Percentiles rank a stretch among this genome's conserved stretches.
Conservation (phyloP, 2,329 filamentous ascomycete species). For the Nemania sp. region DNA sequence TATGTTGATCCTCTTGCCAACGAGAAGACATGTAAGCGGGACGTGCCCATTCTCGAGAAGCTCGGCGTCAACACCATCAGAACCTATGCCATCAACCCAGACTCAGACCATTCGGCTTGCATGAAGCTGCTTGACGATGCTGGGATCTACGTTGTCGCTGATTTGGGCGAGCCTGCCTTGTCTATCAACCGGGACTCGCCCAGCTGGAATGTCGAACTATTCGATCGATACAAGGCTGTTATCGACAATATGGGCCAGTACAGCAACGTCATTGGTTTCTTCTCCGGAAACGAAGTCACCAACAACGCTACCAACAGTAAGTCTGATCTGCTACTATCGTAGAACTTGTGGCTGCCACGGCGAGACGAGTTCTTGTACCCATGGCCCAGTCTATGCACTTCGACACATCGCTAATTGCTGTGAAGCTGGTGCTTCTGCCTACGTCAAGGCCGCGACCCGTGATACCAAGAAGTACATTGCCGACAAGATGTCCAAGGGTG, state of each 20-base stretch:
- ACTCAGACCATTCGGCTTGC: conserved; percentile 66
- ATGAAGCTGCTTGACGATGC: conserved; percentile 70
- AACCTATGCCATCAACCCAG: conserved; percentile 75
- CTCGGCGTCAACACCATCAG: conserved; percentile 75
- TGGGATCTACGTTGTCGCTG: conserved; percentile 78
- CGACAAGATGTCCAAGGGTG: conserved; percentile 55
- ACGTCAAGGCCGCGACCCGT: conserved; percentile 79
- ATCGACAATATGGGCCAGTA: conserved; percentile 71
- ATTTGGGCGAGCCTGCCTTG: conserved; percentile 68
- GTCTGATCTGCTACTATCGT: conserved; percentile 10
- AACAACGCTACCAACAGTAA: conserved; percentile 71
- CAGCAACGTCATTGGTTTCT: conserved; percentile 79
- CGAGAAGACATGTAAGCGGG: conserved; percentile 63
- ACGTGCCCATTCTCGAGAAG: conserved; percentile 68
- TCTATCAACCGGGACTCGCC: conserved; percentile 73
- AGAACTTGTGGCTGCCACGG: not conserved
- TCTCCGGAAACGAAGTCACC: conserved; percentile 80
- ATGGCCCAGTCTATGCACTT: not conserved
- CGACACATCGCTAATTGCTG: not conserved
- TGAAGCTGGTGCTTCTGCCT: conserved; percentile 66
- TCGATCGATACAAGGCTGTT: conserved; percentile 70
- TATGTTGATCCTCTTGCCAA: conserved; percentile 74
- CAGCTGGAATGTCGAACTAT: conserved; percentile 69
- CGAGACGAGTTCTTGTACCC: not conserved
- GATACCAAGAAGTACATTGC: conserved; percentile 81